Conservation (phyloP, 2,329 filamentous ascomycete species). For the Daldinia sp. region DNA sequence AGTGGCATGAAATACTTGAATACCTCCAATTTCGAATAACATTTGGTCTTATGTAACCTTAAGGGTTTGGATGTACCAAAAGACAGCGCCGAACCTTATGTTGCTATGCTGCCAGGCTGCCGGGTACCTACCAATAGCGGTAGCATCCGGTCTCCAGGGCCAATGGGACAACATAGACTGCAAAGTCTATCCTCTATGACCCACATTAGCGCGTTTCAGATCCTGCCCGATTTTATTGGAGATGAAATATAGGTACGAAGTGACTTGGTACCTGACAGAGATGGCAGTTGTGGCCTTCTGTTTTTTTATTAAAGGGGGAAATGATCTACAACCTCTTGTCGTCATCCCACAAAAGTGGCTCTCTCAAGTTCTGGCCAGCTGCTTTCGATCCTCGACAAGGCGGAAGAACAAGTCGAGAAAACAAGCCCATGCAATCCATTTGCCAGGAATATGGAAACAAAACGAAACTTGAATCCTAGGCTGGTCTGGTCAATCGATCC, state of each 20-base stretch:
- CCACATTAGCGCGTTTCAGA: constrained; percentile 40
- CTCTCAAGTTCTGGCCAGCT: constrained; percentile 16
- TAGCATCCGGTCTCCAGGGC: constrained; percentile 18
- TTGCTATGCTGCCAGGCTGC: background rate
- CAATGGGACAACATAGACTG: constrained; percentile 24
- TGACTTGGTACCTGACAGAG: constrained; percentile 7
- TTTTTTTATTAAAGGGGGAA: constrained; percentile 40
- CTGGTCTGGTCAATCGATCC: constrained; percentile 15
- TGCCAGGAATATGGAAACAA: constrained; percentile 28
- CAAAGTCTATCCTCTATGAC: constrained; percentile 1
- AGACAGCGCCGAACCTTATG: background rate
- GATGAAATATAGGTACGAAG: constrained; percentile 5
- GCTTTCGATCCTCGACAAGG: constrained; percentile 17
- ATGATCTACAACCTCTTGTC: constrained; percentile 27
- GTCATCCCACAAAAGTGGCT: constrained; percentile 9
- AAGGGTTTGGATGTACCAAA: background rate
- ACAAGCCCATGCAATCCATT: background rate
- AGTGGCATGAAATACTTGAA: background rate
- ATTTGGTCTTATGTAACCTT: background rate
- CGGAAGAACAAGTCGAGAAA: constrained; percentile 15
- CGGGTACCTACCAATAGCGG: constrained; percentile 22
- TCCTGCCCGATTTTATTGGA: constrained; percentile 24
- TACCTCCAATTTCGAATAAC: background rate
- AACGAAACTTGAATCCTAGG: constrained; percentile 30
- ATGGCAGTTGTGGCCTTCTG: background rate